Percentiles rank a stretch among this genome's conserved stretches.
These are phyloP conservation scores for Aspergillus sp. DNA, from an alignment of 2,329 filamentous ascomycete species.

Conservation along the genomic window DNA sequence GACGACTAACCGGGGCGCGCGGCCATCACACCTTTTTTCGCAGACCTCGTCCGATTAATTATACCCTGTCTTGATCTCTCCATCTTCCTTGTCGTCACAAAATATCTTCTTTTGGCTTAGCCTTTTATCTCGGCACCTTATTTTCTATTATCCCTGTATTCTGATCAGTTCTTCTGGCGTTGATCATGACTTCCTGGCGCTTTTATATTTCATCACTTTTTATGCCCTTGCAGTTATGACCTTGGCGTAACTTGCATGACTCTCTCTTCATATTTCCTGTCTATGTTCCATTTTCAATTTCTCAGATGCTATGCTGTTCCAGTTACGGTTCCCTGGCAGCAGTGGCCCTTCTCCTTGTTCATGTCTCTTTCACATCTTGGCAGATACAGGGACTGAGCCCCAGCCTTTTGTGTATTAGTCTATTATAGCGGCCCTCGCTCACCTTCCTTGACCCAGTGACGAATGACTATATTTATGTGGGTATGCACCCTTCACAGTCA, in stretches of 20 bases:
- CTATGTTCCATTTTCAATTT: constrained; percentile 15
- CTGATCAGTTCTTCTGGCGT: constrained; percentile 7
- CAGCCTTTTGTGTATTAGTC: constrained; percentile 29
- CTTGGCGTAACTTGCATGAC: constrained; percentile 27
- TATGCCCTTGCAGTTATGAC: constrained; percentile 28
- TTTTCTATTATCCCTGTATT: constrained; percentile 9
- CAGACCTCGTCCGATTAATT: background rate
- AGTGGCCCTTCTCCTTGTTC: constrained; percentile 20
- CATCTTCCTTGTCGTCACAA: constrained; percentile 14
- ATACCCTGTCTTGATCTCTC: constrained; percentile 10
- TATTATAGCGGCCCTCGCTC: constrained; percentile 18
- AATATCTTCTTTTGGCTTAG: constrained; percentile 13
- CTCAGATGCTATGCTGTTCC: constrained; percentile 20
- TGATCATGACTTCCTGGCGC: constrained; percentile 16
- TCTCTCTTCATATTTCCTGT: constrained; percentile 17
- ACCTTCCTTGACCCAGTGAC: constrained; percentile 20
- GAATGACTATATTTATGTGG: constrained; percentile 21
- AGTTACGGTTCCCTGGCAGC: constrained; percentile 29
- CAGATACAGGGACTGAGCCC: constrained; percentile 20
- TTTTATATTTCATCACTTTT: constrained; percentile 11
- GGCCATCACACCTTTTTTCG: background rate
- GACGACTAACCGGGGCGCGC: constrained; percentile 41
- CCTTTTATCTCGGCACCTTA: constrained; percentile 4
- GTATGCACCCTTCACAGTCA: constrained; percentile 2
- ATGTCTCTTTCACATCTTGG: constrained; percentile 23